Conservation (phyloP, 163 green algal genomes). For the Volvox carteri region DNA sequence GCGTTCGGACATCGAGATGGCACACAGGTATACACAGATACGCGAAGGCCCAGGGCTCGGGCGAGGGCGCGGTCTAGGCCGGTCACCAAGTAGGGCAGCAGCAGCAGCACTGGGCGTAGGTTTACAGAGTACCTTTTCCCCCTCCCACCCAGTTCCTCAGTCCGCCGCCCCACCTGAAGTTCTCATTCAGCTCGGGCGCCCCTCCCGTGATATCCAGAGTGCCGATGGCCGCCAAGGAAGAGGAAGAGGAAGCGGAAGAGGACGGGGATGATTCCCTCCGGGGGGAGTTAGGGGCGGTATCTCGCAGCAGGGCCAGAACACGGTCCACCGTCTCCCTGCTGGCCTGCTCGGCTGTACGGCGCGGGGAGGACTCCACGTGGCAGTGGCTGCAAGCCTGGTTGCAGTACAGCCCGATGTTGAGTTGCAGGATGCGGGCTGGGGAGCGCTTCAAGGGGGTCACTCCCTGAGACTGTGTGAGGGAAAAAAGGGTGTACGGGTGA, state of each 20-base stretch:
- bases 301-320: constrained; percentile 83
- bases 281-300: too few relatives aligned
- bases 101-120: too few relatives aligned
- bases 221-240: constrained; percentile 63
- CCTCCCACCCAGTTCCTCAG: too few relatives aligned
- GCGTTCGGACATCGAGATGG: too few relatives aligned
- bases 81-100: too few relatives aligned
- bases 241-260: too few relatives aligned
- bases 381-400: constrained; percentile 97
- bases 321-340: constrained; percentile 76
- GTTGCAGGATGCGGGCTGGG: constrained; percentile 86
- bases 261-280: too few relatives aligned
- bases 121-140: too few relatives aligned
- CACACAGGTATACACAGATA: too few relatives aligned
- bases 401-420: constrained; percentile 99
- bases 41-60: too few relatives aligned
- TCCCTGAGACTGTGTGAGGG: constrained; percentile 62
- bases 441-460: constrained; percentile 73
- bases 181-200: constrained; percentile 83
- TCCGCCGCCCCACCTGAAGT: constrained; percentile 44
- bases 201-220: constrained; percentile 96
- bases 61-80: too few relatives aligned
- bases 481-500: background rate
- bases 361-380: constrained; percentile 95
- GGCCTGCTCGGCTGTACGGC: constrained; percentile 91